Base-by-base conservation (phyloP, 2,329 filamentous ascomycete genomes). In the Fusarium anthophilum region DNA sequence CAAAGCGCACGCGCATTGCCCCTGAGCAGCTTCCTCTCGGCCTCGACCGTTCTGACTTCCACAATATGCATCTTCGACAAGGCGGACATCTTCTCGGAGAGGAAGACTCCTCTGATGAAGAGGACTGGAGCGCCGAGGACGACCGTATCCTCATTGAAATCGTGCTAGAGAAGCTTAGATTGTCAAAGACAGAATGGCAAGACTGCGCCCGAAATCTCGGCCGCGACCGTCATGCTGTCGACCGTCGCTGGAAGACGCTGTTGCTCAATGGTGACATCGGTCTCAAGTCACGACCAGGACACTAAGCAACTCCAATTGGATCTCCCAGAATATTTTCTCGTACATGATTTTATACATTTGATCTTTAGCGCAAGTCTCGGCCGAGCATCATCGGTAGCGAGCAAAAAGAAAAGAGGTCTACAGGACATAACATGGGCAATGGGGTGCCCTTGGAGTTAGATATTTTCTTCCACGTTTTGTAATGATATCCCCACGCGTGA, bases 141-240 rank as follows among this genome's bases (percentile, higher is more conserved):
- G 91, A 92, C 79, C 85, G 89, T 65, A 84, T 91, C 65, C 84
- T 93, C 5, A 89, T 92, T n/a, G 90, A 92, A 81, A 85, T 92
- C 24, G 89, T 93, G 44, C 84, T 92, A 11, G 90, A 91, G 79
- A 92, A 92, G 83, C 84, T 92, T 63, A 88, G 88, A 81, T 84
- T 93, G 28, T 87, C 87, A 75, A 91, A 90, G 81, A 85, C 86
- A 57, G 90, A 92, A 66, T 92, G 90, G 91, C 89, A 91, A 67
- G 90, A 92, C 78, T 92, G 90, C 80, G 91, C 90, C 48, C 85
- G 89, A 67, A 90, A 85, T 73, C 83, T 92, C 13, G 90, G 91
- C 70, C 89, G 87, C 76, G 89, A 91, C 81, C 84, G 88, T 58
- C 83, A 86, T 66, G 88, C 86, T 67, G 84, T 91, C 51, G 87